Evolutionary conservation across 1,284 basidiomycete species (phyloP), one percentile per base, ranked within the genome.

Genomic region (Exobasidium rhododendri): DNA sequence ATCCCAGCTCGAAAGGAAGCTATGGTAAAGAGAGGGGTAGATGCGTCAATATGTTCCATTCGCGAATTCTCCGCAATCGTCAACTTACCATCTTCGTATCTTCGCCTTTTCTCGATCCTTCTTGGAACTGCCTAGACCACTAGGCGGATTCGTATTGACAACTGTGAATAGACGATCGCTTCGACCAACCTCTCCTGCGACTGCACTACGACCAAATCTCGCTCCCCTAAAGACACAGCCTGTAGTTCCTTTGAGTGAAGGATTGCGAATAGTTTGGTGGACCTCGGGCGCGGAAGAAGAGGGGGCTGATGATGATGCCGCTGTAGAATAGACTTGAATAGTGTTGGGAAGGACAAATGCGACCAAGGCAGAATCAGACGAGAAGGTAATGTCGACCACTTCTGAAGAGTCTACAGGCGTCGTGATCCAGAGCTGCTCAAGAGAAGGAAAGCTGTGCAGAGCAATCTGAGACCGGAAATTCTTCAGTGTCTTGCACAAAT

Each of bases 321-420:
- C 14, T 47, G 35, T 61, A 13, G 58, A 26, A 45, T 24, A 58
- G 29, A 45, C 29, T 40, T 35, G 55, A 49, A 52, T 32, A 31
- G 31, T 28, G 29, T 46, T 24, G 29, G 26, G 35, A 24, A 24
- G 13, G 24, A 35, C 55, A 51, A 32, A 47, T 30, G 73, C 75
- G 46, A 79, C 61, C 55, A 73, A 74, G 3, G 65, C 65, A 26
- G 69, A 68, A 61, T 75, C 73, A 14, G 71, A 65, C 1, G 68
- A 71, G 52, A 78, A 78, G 65, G 77, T 75, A 35, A 67, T 68
- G 55, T 74, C 75, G 56, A 75, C 74, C 47, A 78, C 63, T 45
- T 77, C 77, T 2, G 45, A 7, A 22, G 45, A 40, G 13, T 40
- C 64, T 60, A 2, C 40, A 40, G 47, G 20, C 5, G 69, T 59